Evolutionary conservation across 2,329 filamentous ascomycete species (phyloP).

Genomic region (Botrytis sinoallii): DNA sequence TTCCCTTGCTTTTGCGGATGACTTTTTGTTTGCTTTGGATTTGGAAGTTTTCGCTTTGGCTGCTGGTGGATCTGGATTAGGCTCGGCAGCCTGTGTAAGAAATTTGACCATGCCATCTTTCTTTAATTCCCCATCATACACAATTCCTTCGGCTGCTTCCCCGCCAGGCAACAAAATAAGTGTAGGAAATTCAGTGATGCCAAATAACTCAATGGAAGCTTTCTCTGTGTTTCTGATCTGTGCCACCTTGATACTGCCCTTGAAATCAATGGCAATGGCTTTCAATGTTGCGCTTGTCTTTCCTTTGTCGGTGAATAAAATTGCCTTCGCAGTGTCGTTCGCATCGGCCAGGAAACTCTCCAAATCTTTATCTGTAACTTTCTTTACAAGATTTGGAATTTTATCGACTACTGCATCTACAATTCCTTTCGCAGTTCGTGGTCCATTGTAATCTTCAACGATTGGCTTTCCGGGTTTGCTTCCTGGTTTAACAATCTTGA

Average conservation of each 20-base stretch:
- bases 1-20: conserved; percentile 42
- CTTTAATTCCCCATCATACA: conserved; percentile 80
- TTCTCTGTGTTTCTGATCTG: conserved; percentile 69
- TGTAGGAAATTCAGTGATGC: conserved; percentile 73
- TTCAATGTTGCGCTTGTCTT: conserved; percentile 79
- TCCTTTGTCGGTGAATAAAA: conserved; percentile 92
- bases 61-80: conserved; percentile 73
- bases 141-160: conserved; percentile 60
- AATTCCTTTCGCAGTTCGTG: conserved; percentile 79
- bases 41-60: conserved; percentile 44
- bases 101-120: conserved; percentile 81
- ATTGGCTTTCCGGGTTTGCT: conserved; percentile 76
- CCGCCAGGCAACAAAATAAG: conserved; percentile 75
- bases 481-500: conserved; percentile 87
- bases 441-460: conserved; percentile 88
- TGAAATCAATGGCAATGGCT: conserved; percentile 85
- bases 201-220: conserved; percentile 68
- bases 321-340: conserved; percentile 73
- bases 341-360: conserved; percentile 68
- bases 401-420: conserved; percentile 79
- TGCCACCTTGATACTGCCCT: conserved; percentile 73
- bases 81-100: conserved; percentile 71
- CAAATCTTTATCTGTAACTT: conserved; percentile 74
- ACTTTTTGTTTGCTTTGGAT: conserved; percentile 39
- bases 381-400: conserved; percentile 89